phyloP scores from a whole-genome alignment of 108 stramenopile species.

The Cylindrotheca fusiformis region DNA sequence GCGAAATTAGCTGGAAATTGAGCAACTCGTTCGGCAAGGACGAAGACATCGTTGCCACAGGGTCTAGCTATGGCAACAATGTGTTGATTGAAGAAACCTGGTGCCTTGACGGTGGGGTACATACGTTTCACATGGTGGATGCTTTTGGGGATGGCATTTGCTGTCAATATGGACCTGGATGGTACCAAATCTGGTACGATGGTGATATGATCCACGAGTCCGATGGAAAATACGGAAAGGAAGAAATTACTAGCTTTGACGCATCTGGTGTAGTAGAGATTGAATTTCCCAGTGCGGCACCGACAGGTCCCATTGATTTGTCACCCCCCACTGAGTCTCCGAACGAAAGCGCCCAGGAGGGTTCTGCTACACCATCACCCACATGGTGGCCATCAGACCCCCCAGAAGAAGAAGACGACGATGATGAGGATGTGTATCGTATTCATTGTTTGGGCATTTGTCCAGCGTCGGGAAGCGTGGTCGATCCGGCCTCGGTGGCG shows the following conservation, averaged over 20 bases:
- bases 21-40: no score
- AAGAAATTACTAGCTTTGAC: conserved; percentile 20
- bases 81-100: neutral
- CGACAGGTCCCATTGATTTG: neutral
- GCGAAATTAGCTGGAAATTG: no score
- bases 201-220: conserved; percentile 16
- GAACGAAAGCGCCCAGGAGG: neutral
- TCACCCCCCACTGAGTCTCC: neutral
- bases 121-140: conserved; percentile 23
- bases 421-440: neutral
- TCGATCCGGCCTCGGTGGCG: neutral
- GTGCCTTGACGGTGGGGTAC: neutral
- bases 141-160: conserved; percentile 48
- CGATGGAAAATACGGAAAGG: conserved; percentile 31
- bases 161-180: conserved; percentile 39
- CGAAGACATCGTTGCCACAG: neutral
- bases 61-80: neutral
- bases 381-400: neutral
- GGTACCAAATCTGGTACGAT: conserved; percentile 29
- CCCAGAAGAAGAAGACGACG: neutral
- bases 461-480: neutral
- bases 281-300: neutral
- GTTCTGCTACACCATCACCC: neutral
- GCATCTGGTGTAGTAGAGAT: neutral
- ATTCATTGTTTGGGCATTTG: neutral